phyloP scores from a whole-genome alignment of 495 filamentous ascomycete genomes.

The Massariosphaeria phaeospora region DNA sequence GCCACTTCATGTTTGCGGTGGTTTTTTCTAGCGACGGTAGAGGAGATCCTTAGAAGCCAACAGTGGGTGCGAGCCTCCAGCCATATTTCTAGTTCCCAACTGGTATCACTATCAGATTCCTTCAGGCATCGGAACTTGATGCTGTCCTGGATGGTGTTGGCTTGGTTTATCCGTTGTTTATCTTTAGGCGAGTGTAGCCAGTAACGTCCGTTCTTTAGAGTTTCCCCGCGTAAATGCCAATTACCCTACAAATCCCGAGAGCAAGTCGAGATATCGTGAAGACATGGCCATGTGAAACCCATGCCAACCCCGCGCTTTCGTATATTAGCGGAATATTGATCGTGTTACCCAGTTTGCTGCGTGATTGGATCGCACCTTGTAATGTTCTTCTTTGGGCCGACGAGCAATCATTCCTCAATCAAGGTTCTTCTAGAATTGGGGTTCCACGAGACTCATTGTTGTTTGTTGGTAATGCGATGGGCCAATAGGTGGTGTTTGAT shows the following conservation, averaged over 20 bases:
- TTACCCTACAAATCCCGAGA: background rate
- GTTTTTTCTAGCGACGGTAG: background rate
- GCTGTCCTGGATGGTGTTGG: no score
- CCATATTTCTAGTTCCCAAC: background rate
- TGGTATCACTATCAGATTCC: background rate
- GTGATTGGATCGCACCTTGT: no score
- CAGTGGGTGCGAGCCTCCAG: background rate
- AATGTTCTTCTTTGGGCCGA: no score
- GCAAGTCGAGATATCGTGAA: background rate
- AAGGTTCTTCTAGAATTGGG: no score
- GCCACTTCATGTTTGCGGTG: constrained; percentile 44
- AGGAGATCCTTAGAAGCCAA: background rate
- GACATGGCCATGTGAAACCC: no score
- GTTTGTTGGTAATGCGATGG: no score
- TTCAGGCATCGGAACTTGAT: background rate
- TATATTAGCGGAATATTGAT: no score
- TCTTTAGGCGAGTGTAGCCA: background rate
- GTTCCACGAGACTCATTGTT: no score
- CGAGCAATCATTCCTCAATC: no score
- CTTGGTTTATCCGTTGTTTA: background rate
- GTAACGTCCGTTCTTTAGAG: background rate
- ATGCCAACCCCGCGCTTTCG: no score
- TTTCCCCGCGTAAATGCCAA: background rate
- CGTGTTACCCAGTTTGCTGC: no score
- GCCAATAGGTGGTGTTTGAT: no score